phyloP scores from a whole-genome alignment of 2,329 filamentous ascomycete species.

The Trichoderma sp. region DNA sequence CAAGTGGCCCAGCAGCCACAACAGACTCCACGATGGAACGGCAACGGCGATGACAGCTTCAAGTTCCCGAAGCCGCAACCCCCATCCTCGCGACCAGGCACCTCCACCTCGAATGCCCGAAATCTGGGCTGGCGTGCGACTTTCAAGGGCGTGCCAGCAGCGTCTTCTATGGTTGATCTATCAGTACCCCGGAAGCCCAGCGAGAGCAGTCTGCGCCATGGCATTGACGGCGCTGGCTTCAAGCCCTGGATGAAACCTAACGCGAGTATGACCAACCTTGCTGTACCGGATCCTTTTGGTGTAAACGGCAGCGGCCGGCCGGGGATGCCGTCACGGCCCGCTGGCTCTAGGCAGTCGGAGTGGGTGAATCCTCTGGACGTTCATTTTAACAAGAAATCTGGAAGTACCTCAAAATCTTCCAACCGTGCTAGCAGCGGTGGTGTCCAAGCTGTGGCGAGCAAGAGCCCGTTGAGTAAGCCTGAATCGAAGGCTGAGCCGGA shows the following conservation, averaged over 20 bases:
- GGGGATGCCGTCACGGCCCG: slow-evolving; percentile 25
- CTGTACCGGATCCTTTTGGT: slow-evolving; percentile 32
- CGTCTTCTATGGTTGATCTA: slow-evolving; percentile 48
- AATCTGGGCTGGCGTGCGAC: slow-evolving; percentile 33
- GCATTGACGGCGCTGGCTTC: slow-evolving; percentile 41
- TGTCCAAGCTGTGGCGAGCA: slow-evolving; percentile 24
- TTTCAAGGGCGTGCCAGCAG: slow-evolving; percentile 37
- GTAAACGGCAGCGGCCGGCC: slow-evolving; percentile 32
- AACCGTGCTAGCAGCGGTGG: slow-evolving; percentile 23
- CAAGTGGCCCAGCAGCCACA: slow-evolving; percentile 19
- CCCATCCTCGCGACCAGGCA: slow-evolving; percentile 39
- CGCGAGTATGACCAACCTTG: slow-evolving; percentile 37
- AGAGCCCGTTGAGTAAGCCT: slow-evolving; percentile 42
- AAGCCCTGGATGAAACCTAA: slow-evolving; percentile 30
- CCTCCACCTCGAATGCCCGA: slow-evolving; percentile 32
- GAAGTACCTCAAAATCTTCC: slow-evolving; percentile 25
- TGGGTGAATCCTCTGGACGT: slow-evolving; percentile 50
- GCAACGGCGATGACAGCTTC: slow-evolving; percentile 32
- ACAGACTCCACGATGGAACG: slow-evolving; percentile 29
- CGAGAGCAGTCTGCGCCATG: slow-evolving; percentile 30
- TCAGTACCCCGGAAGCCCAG: slow-evolving; percentile 29
- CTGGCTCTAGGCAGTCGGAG: slow-evolving; percentile 34
- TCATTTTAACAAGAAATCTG: slow-evolving; percentile 37
- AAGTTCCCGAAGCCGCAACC: slow-evolving; percentile 37
- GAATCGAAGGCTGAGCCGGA: background rate